phyloP scores from a whole-genome alignment of 495 filamentous ascomycete genomes.

The Cenococcum geophilum region DNA sequence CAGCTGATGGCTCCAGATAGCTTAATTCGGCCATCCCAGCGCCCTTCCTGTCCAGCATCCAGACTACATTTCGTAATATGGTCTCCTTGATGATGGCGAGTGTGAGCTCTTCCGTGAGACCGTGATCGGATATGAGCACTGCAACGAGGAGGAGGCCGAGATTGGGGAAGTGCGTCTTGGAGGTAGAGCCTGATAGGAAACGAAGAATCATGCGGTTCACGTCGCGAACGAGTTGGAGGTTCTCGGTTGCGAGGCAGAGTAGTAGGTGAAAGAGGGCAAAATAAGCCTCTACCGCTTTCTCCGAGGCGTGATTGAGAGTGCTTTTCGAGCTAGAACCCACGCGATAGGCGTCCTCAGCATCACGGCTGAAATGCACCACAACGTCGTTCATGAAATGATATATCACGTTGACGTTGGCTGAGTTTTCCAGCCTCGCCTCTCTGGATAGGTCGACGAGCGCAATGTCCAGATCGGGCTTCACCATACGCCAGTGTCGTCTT shows the following conservation, averaged over 20 bases:
- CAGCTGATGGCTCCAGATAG: constrained; percentile 41
- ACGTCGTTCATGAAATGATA: constrained; percentile 50
- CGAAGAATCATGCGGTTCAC: constrained; percentile 32
- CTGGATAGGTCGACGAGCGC: constrained; percentile 26
- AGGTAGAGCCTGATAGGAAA: constrained; percentile 39
- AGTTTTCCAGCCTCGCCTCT: constrained; percentile 14
- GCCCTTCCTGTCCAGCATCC: constrained; percentile 44
- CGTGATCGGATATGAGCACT: constrained; percentile 43
- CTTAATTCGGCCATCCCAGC: constrained; percentile 42
- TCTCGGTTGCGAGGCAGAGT: constrained; percentile 37
- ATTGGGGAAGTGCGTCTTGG: constrained; percentile 44
- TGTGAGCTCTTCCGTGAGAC: constrained; percentile 40
- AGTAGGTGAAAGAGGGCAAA: constrained; percentile 51
- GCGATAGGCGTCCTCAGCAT: constrained; percentile 15
- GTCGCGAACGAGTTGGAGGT: constrained; percentile 16
- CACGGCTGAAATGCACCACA: constrained; percentile 45
- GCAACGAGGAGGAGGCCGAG: constrained; percentile 47
- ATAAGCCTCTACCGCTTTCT: constrained; percentile 50
- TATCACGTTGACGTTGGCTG: constrained; percentile 34
- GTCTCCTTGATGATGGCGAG: constrained; percentile 46
- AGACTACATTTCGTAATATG: constrained; percentile 48
- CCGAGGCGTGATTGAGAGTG: constrained; percentile 45
- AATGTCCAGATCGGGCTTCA: constrained; percentile 27
- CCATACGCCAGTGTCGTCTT: constrained; percentile 42
- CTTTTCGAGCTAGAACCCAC: constrained; percentile 26